These are phyloP conservation scores for Dicorynia guianensis DNA, from an alignment of 306 rosid genomes.

Conservation along the genomic window DNA sequence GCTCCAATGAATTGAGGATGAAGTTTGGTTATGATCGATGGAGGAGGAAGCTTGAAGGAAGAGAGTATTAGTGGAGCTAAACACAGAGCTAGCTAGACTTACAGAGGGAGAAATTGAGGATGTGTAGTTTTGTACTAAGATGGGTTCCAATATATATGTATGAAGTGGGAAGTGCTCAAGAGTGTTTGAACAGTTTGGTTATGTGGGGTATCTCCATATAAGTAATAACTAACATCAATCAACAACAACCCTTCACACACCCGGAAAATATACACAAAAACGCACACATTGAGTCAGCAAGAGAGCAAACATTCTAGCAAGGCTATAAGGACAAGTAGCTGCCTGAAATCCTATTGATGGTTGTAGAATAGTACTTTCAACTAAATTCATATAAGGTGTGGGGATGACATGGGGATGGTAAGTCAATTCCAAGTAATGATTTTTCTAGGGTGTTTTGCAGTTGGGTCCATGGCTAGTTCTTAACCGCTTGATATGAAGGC, in stretches of 20 bases:
- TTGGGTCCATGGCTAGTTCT: background rate
- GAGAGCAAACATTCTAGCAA: constrained; percentile 8
- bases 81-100: background rate
- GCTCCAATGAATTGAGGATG: constrained; percentile 2
- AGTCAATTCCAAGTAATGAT: constrained; percentile 15
- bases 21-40: constrained; percentile 28
- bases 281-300: background rate
- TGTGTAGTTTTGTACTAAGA: background rate
- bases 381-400: background rate
- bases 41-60: constrained; percentile 31
- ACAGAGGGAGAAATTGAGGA: constrained; percentile 7
- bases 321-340: constrained; percentile 37
- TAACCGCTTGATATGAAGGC: constrained; percentile 29
- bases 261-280: background rate
- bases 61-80: background rate
- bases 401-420: constrained; percentile 16
- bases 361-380: constrained; percentile 1
- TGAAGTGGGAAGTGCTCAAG: constrained; percentile 7
- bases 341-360: background rate
- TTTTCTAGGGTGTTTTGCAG: background rate
- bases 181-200: constrained; percentile 33
- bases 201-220: constrained; percentile 22
- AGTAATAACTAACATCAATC: constrained; percentile 47
- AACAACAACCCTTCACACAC: constrained; percentile 38
- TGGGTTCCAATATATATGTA: background rate